A percentile compares a stretch with the other conserved stretches of the same genome.
phyloP scores from a whole-genome alignment of 257 asterid genomes.

The Catharanthus roseus region DNA sequence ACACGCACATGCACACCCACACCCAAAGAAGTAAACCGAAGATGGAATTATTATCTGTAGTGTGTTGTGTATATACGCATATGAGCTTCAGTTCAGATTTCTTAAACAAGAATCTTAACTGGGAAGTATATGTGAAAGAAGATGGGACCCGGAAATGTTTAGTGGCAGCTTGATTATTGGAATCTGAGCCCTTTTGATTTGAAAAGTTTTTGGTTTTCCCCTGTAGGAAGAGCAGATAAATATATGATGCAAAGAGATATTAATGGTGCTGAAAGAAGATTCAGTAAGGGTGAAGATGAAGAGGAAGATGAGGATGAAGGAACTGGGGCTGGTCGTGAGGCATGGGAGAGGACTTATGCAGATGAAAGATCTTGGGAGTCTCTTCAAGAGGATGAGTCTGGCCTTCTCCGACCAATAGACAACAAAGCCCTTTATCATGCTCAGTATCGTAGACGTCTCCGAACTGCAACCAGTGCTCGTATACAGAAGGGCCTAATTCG shows the following conservation, averaged over 20 bases:
- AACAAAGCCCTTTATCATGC: conserved; percentile 84
- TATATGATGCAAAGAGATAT: conserved; percentile 28
- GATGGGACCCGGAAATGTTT: too few species aligned
- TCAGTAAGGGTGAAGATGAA: conserved; percentile 48
- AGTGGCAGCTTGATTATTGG: neutral
- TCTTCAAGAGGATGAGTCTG: conserved; percentile 94
- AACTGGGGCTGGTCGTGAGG: conserved; percentile 56
- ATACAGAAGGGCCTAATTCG: conserved; percentile 95
- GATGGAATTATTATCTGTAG: too few species aligned
- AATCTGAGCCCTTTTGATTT: conserved; percentile 1
- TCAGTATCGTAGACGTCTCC: conserved; percentile 80
- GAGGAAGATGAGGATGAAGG: conserved; percentile 81
- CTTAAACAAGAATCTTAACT: neutral
- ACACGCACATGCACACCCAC: too few species aligned
- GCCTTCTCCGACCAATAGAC: conserved; percentile 87
- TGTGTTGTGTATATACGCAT: too few species aligned
- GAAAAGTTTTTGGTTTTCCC: neutral
- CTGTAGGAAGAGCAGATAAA: neutral
- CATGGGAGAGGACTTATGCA: conserved; percentile 89
- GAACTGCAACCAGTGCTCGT: conserved; percentile 55
- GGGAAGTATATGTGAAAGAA: too few species aligned
- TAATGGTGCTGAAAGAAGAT: conserved; percentile 38
- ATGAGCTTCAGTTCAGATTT: too few species aligned
- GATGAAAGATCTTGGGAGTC: conserved; percentile 99
- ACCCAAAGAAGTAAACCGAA: too few species aligned